These are phyloP conservation scores for Leccinum imitatum DNA, from an alignment of 768 basidiomycete genomes.

Conservation along the genomic window DNA sequence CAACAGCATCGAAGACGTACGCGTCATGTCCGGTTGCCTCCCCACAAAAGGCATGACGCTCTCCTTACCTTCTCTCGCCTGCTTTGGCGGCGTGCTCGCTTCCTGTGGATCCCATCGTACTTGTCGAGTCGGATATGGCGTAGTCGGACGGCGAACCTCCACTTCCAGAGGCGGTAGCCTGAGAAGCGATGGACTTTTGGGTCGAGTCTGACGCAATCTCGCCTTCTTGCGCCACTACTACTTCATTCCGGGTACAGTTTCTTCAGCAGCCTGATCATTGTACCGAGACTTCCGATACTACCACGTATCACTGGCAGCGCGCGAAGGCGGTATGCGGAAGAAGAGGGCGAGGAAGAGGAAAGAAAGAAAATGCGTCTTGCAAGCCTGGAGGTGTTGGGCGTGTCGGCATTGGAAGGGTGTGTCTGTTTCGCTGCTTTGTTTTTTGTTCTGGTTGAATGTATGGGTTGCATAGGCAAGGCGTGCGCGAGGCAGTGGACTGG, in stretches of 20 bases:
- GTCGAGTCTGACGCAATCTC: slow-evolving; percentile 8
- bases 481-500: slow-evolving; percentile 92
- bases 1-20: slow-evolving; percentile 17
- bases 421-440: slow-evolving; percentile 10
- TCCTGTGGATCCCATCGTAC: no score
- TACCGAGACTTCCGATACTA: slow-evolving; percentile 28
- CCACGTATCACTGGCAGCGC: slow-evolving; percentile 43
- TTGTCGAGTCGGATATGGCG: slow-evolving; percentile 24
- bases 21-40: slow-evolving; percentile 20
- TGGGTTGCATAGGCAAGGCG: slow-evolving; percentile 63
- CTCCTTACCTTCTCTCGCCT: slow-evolving; percentile 27
- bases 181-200: slow-evolving; percentile 7
- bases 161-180: slow-evolving; percentile 9
- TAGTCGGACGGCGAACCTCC: slow-evolving; percentile 27
- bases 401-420: slow-evolving; percentile 90
- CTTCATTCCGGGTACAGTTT: slow-evolving; percentile 36
- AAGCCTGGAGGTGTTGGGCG: slow-evolving; percentile 85
- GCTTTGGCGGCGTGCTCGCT: no score
- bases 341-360: slow-evolving; percentile 44
- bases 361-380: slow-evolving; percentile 58
- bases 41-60: slow-evolving; percentile 27
- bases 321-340: slow-evolving; percentile 49
- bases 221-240: slow-evolving; percentile 29
- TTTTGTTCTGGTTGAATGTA: background rate
- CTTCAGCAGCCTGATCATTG: slow-evolving; percentile 13